Evolutionary conservation across 768 basidiomycete genomes (phyloP), one percentile per base, ranked within the genome.

Genomic region (Holtermanniella nyarrowii): DNA sequence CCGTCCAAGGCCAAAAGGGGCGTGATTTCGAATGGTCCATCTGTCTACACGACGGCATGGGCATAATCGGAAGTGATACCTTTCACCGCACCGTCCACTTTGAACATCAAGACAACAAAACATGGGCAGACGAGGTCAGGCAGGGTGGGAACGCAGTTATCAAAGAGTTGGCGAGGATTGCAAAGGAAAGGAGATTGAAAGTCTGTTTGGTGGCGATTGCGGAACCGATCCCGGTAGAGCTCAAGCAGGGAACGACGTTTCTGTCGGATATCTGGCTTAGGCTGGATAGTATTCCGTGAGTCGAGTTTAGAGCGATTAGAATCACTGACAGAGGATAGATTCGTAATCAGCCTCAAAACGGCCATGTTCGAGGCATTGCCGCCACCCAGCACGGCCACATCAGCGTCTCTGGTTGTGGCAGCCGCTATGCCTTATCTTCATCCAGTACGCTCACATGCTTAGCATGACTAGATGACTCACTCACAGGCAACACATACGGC

Each of bases 281-380:
- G 26, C 47, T 67, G 11, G 65, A 67, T 53, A 59, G 59, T 22
- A 61, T 67, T 13, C 65, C 65, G 64, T 66, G 50, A 45, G 64
- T 59, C 40, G 4, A 41, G 4, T 18, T 21, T 3, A 26, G 37
- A 26, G 3, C 26, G 13, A 10, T n/a, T 50, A 27, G 26, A 27
- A 11, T 48, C n/a, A n/a, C 47, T 27, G n/a, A 46, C 20, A 26
- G 52, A 26, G 10, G 27, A 5, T 46, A 66, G 64, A 2, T 64
- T 69, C 51, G 18, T 69, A 40, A 57, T 62, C 51, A 58, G 52
- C 5, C 63, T 63, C 7, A 57, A 65, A 5, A 66, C 65, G 1
- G 53, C 62, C 51, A 62, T 71, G 27, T 69, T 71, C 56, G 63
- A 60, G 14, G 57, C 59, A 26, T 60, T 71, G 2, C 66, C 69